A percentile compares a stretch with the other conserved stretches of the same genome.
These are phyloP conservation scores for Turritis glabra DNA, from an alignment of 345 rosid genomes.

Conservation along the genomic window DNA sequence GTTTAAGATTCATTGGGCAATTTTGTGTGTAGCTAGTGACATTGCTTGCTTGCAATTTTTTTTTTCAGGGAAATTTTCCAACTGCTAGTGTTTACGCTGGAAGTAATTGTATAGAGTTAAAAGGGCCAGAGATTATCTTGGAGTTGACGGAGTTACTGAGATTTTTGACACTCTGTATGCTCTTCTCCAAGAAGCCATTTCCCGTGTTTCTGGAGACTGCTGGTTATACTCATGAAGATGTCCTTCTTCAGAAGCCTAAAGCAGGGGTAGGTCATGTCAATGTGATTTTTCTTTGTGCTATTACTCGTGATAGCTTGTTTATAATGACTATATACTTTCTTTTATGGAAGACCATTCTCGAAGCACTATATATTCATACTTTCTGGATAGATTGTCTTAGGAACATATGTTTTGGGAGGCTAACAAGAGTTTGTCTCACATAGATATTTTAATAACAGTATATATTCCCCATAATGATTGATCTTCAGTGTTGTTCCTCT, in stretches of 20 bases:
- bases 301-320: neutral
- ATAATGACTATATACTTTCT: neutral
- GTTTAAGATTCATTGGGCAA: neutral
- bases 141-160: conserved; percentile 66
- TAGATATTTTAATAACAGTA: neutral
- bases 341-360: neutral
- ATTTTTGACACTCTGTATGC: conserved; percentile 78
- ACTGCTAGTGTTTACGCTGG: conserved; percentile 89
- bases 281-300: neutral
- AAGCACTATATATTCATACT: neutral
- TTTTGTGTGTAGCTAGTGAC: neutral
- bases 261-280: conserved; percentile 72
- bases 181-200: conserved; percentile 93
- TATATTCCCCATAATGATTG: neutral
- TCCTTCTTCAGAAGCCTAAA: conserved; percentile 91
- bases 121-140: conserved; percentile 62
- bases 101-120: conserved; percentile 55
- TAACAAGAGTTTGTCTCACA: neutral
- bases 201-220: conserved; percentile 80
- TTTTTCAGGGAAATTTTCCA: conserved; percentile 67
- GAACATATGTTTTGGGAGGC: conserved; percentile 12
- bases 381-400: neutral
- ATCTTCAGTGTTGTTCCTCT: neutral
- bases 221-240: conserved; percentile 72
- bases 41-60: neutral